Evolutionary conservation across 2,329 filamentous ascomycete species (phyloP).

Genomic region (Diaporthe vaccinii): DNA sequence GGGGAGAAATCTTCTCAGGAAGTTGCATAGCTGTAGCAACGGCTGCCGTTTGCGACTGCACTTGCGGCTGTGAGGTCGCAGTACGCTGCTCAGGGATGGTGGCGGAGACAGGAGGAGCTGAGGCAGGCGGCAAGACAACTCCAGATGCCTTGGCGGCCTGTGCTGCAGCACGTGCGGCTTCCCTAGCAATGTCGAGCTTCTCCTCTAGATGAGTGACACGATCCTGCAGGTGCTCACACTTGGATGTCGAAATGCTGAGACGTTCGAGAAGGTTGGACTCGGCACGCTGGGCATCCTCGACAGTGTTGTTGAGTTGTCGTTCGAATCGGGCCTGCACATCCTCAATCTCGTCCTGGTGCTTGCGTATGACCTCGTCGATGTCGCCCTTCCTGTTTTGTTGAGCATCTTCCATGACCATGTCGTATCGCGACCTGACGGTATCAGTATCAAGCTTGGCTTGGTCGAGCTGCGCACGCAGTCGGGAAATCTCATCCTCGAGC

Average conservation of each 20-base stretch:
- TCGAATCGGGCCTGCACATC: conserved; percentile 83
- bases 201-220: conserved; percentile 88
- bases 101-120: conserved; percentile 46
- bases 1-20: conserved; percentile 91
- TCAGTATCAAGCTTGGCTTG: conserved; percentile 84
- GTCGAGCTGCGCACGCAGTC: conserved; percentile 81
- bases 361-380: conserved; percentile 64
- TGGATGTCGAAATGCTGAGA: conserved; percentile 85
- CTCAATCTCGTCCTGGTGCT: conserved; percentile 78
- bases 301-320: conserved; percentile 77
- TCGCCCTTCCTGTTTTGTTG: conserved; percentile 75
- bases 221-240: conserved; percentile 87
- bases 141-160: conserved; percentile 76
- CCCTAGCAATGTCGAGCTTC: conserved; percentile 89
- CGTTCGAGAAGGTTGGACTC: conserved; percentile 87
- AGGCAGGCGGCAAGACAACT: conserved; percentile 49
- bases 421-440: conserved; percentile 82
- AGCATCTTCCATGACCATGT: conserved; percentile 87
- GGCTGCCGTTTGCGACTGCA: conserved; percentile 53
- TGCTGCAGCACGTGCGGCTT: conserved; percentile 86
- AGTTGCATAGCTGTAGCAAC: conserved; percentile 61
- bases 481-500: conserved; percentile 82
- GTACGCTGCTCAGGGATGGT: conserved; percentile 43
- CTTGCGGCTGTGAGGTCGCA: conserved; percentile 41
- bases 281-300: conserved; percentile 84